Base-by-base conservation (phyloP, 345 rosid genomes). In the Populus euphratica region DNA sequence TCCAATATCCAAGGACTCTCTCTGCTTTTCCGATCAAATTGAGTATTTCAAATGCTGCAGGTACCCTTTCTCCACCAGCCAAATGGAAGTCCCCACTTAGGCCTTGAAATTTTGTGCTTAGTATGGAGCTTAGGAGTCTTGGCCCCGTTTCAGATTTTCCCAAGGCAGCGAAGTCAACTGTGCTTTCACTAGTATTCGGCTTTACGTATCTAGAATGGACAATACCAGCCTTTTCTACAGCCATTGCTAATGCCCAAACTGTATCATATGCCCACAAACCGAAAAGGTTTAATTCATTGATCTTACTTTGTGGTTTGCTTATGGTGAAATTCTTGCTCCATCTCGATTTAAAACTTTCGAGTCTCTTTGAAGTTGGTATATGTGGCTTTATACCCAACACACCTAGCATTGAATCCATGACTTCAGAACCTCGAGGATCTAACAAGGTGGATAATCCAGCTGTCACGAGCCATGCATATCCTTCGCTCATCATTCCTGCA, bases 211-310 rank as follows among this genome's bases (percentile, higher is more conserved):
- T 6, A 17, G 78, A 61, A 59, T 29, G 43, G 2, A 63, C 67
- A 63, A 23, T 10, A 59, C 25, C 18, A 18, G 17, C 35, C 44
- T 65, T 79, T 82, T 87, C 87, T 20, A 73, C 79, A 0, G 87
- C 87, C 75, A 66, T 74, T 47, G 89, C 89, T 38, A 84, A 50
- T 73, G 86, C 89, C 70, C 83, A 82, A 68, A 81, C 31, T 13
- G 85, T 69, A 79, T 86, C 89, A 81, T 84, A 86, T 21, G 86
- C 87, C 86, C 86, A 65, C n/a, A 84, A 52, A 17, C 77, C 76
- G n/a, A 68, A 80, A 36, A 72, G 38, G 38, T 66, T 68, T 0
- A 49, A 44, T 52, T 65, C 81, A 11, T 27, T n/a, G 14, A 47
- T 29, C 20, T 14, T n/a, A 17, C 17, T 69, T 6, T 33, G 44